Conservation (phyloP, 208 protist species). For the Strigomonas culicis region DNA sequence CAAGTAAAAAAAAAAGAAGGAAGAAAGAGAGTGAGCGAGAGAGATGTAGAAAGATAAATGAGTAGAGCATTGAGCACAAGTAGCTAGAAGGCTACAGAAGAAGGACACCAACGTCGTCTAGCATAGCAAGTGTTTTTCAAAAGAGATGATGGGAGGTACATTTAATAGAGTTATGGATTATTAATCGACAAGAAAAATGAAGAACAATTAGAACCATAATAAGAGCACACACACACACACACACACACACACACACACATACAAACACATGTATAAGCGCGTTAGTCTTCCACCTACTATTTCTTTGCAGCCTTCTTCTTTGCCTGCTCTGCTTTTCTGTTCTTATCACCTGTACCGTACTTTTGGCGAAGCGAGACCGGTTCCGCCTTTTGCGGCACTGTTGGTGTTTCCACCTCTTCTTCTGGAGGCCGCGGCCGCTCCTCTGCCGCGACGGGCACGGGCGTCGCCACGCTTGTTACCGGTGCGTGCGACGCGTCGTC, state of each 20-base stretch:
- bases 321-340: conserved; percentile 28
- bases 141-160: too few relatives aligned
- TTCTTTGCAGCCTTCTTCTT: not conserved
- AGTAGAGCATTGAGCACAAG: not conserved
- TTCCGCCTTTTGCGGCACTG: conserved; percentile 12
- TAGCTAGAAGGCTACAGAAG: not conserved
- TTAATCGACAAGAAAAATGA: conserved; percentile 6
- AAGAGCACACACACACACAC: not conserved
- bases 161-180: too few relatives aligned
- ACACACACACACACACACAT: not conserved
- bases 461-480: not conserved
- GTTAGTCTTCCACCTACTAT: conserved; percentile 1
- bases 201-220: not conserved
- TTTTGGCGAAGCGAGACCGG: conserved; percentile 42
- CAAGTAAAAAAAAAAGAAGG: not conserved
- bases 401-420: conserved; percentile 2
- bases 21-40: not conserved
- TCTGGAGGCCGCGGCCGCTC: not conserved
- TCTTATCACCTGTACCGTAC: conserved; percentile 41
- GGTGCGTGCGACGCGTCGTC: not conserved
- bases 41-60: not conserved
- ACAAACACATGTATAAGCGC: not conserved
- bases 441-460: conserved; percentile 16
- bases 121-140: too few relatives aligned
- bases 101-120: too few relatives aligned